Evolutionary conservation across 2,329 filamentous ascomycete genomes (phyloP), one percentile per base, ranked within the genome.

Genomic region (Chaetomium sp.): DNA sequence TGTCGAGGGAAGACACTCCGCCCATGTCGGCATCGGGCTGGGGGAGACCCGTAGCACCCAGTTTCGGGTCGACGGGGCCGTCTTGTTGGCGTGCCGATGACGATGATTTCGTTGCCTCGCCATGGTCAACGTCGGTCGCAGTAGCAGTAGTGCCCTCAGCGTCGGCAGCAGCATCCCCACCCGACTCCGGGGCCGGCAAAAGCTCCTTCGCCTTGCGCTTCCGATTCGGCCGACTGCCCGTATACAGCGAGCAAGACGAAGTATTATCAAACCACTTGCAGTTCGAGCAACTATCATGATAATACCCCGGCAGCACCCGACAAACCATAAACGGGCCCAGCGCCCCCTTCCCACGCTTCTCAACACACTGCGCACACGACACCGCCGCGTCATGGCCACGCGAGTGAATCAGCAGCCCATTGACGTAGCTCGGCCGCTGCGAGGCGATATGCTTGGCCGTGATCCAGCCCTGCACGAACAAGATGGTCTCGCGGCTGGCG

Each of bases 191-290:
- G 8, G 45, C 33, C 44, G 50, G 52, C 19, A 54, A 48, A 38
- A 55, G 52, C 32, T 60, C 60, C 57, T 64, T 66, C 12, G 61
- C 57, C 57, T 66, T 67, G 12, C 65, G 57, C 46, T 67, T 67
- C 46, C 65, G 56, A 50, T 66, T 67, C 5, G 65, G 65, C 48
- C 59, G 62, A 3, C 64, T 63, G 6, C 65, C 65, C 10, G 58
- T 67, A 45, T 65, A 67, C 14, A 66, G 55, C 10, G 64, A 66
- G 56, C 65, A 67, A 3, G 46, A 47, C 1, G 60, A 60, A 0
- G 65, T 65, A 49, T 64, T 65, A 54, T 67, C 65, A 38, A 67
- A 67, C 65, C 65, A 67, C 59, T 67, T 67, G 59, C 65, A 67
- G 54, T 67, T 67, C 12, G 63, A 65, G 48, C 65, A 67, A 49